A percentile compares a stretch with the other conserved stretches of the same genome.
phyloP scores from a whole-genome alignment of 208 protist species.

The Angomonas desouzai region DNA sequence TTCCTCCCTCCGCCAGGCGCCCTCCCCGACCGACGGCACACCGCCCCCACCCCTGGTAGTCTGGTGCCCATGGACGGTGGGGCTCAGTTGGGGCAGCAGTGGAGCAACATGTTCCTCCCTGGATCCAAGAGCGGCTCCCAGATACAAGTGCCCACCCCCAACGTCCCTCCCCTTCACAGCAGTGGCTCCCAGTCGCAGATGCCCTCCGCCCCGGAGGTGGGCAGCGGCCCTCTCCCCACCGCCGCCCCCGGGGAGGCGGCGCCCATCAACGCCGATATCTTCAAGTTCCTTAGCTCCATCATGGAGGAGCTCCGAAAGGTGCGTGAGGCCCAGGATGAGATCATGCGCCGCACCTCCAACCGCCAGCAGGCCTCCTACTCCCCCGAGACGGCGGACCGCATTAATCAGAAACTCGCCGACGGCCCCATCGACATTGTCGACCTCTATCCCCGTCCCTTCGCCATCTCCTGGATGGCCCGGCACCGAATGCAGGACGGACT shows the following conservation, averaged over 20 bases:
- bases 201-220: background rate
- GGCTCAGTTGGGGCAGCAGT: background rate
- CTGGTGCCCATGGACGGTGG: background rate
- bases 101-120: slow-evolving; percentile 6
- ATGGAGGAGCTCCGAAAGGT: slow-evolving; percentile 84
- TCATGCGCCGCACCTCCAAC: slow-evolving; percentile 26
- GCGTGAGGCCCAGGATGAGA: slow-evolving; percentile 63
- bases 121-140: background rate
- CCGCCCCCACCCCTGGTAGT: background rate
- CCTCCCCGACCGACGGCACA: background rate
- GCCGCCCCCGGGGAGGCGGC: background rate
- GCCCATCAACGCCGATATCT: slow-evolving; percentile 33
- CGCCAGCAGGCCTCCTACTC: slow-evolving; percentile 21
- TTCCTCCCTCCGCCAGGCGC: background rate
- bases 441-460: slow-evolving; percentile 53
- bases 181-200: background rate
- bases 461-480: slow-evolving; percentile 68
- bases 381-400: slow-evolving; percentile 36
- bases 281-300: slow-evolving; percentile 76
- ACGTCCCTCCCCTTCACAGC: background rate
- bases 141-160: background rate
- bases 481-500: slow-evolving; percentile 50
- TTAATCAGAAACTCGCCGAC: slow-evolving; percentile 46
- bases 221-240: background rate
- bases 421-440: slow-evolving; percentile 56